Base-by-base conservation (phyloP, 2,329 filamentous ascomycete genomes). In the Fusarium multiceps region DNA sequence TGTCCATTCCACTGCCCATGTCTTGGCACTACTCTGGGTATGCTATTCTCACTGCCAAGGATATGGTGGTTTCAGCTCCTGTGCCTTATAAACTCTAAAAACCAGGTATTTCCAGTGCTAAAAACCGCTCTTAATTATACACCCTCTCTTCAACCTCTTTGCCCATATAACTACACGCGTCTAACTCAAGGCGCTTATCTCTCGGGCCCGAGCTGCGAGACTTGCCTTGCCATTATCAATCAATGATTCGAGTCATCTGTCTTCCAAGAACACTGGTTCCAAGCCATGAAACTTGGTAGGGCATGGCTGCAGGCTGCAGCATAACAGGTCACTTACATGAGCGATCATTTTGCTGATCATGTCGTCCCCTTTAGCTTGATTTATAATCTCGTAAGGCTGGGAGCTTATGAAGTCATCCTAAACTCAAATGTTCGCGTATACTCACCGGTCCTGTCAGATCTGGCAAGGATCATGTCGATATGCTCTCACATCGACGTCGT, bases 401-500 rank as follows among this genome's bases (percentile, higher is more conserved):
- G 18, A 54, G 21, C 37, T 28, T 28, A 70, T 68, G 58, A 63
- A 59, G 55, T 70, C 67, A 71, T 57, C 18, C 45, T 51, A 30
- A 55, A 68, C 58, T 49, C 49, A 54, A 68, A 66, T 32, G 42
- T 34, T 45, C n/a, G 32, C 25, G 25, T 48, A 32, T 45, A 56
- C 59, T 71, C 47, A 43, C 63, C 25, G 28, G 41, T n/a, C 55
- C 41, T 68, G 50, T 47, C 23, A 50, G 41, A 55, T 43, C 48
- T 63, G n/a, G 41, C 20, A 63, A 48, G 28, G 9, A 48, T 25
- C 23, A 13, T 23, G 25, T 34, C 34, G 27, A 40, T 25, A 48
- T 28, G 37, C 25, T 45, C 20, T 56, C 27, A 40, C 23, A 53
- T 53, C 63, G 46, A 48, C 63, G 50, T 46, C 10, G 45, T 50